phyloP scores from a whole-genome alignment of 345 rosid genomes.

The Aethionema arabicum region DNA sequence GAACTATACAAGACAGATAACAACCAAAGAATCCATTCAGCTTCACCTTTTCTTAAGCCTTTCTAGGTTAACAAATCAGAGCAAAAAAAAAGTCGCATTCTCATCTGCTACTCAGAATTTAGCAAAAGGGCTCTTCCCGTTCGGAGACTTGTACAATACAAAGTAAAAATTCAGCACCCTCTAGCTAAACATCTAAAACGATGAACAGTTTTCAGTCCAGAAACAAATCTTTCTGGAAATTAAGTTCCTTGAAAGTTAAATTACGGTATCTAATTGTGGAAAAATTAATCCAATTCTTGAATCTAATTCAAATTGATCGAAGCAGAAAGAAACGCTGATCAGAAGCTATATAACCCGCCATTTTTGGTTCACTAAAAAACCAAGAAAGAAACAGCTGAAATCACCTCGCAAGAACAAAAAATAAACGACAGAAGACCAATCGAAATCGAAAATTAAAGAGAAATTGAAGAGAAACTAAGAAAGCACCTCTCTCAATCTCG shows the following conservation, averaged over 20 bases:
- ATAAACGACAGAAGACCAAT: background rate
- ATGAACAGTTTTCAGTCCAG: too few species aligned
- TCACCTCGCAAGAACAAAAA: slow-evolving; percentile 19
- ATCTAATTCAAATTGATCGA: slow-evolving; percentile 5
- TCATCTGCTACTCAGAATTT: too few species aligned
- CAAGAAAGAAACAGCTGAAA: background rate
- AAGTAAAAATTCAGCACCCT: too few species aligned
- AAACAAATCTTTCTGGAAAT: too few species aligned
- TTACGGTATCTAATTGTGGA: background rate
- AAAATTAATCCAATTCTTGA: background rate
- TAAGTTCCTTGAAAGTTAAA: background rate
- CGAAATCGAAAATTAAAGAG: background rate
- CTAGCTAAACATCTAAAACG: too few species aligned
- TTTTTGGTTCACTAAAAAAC: background rate
- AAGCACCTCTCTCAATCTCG: slow-evolving; percentile 10
- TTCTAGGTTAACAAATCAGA: too few species aligned
- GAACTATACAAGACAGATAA: background rate
- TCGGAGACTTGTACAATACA: too few species aligned
- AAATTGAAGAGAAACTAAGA: slow-evolving; percentile 4
- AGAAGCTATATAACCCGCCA: slow-evolving; percentile 8
- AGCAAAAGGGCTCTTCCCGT: too few species aligned
- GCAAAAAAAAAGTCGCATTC: too few species aligned
- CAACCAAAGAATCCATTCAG: slow-evolving; percentile 1
- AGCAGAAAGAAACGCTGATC: slow-evolving; percentile 9
- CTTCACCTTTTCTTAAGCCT: too few species aligned